phyloP scores from a whole-genome alignment of 768 basidiomycete genomes.

The Boletus sp. region DNA sequence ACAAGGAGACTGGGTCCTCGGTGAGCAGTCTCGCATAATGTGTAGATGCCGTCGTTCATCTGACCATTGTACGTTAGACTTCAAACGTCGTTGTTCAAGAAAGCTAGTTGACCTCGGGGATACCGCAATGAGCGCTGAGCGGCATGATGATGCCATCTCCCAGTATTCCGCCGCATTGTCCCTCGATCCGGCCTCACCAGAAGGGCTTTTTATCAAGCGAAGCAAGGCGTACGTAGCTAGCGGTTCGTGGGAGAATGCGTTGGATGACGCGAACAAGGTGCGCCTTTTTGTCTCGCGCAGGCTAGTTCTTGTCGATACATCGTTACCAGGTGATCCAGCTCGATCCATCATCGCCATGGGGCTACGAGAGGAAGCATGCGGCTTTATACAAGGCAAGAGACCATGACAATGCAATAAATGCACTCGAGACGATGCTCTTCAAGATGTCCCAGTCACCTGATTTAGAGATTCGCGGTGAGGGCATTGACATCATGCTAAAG shows the following conservation, averaged over 20 bases:
- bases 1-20: neutral
- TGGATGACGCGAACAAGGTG: conserved; percentile 11
- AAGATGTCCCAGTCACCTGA: conserved; percentile 3
- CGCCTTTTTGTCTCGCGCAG: neutral
- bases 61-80: neutral
- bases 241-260: neutral
- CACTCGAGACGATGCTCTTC: conserved; percentile 10
- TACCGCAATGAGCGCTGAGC: neutral
- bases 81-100: neutral
- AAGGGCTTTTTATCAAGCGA: conserved; percentile 1
- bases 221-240: neutral
- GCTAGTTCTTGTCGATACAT: neutral
- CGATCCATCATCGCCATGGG: conserved; percentile 7
- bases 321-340: conserved; percentile 12
- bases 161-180: conserved; percentile 7
- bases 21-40: neutral
- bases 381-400: neutral
- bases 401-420: neutral
- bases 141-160: neutral
- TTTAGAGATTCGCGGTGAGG: conserved; percentile 4
- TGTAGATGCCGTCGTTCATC: neutral
- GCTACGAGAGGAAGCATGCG: conserved; percentile 9
- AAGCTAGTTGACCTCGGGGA: neutral
- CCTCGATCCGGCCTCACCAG: neutral
- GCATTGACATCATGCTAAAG: no score